phyloP scores from a whole-genome alignment of 495 filamentous ascomycete species.

The Sporormia fimetaria region DNA sequence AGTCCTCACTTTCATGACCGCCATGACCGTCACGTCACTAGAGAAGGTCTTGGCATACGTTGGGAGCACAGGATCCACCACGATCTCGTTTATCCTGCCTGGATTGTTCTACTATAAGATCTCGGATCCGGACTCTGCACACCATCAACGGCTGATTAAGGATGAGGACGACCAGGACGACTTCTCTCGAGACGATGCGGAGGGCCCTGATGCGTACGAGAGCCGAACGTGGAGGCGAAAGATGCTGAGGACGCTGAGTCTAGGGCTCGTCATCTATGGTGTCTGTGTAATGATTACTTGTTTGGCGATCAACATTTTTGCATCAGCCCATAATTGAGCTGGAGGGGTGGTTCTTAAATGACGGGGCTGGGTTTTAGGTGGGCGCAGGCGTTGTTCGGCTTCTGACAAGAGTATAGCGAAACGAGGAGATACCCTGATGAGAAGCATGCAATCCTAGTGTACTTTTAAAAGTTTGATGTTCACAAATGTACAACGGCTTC shows the following conservation, averaged over 20 bases:
- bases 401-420: conserved; percentile 1
- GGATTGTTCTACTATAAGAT: conserved; percentile 99
- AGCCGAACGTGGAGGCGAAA: conserved; percentile 42
- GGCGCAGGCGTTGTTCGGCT: background rate
- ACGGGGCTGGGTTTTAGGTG: background rate
- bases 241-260: conserved; percentile 57
- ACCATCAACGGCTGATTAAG: conserved; percentile 75
- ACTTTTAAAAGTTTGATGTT: too few relatives aligned
- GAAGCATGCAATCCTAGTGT: too few relatives aligned
- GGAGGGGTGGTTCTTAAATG: too few relatives aligned
- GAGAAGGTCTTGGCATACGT: conserved; percentile 91
- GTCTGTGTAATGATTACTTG: conserved; percentile 81
- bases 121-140: conserved; percentile 66
- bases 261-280: conserved; percentile 74
- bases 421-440: too few relatives aligned
- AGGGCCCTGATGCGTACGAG: conserved; percentile 23
- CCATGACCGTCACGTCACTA: conserved; percentile 80
- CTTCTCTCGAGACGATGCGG: conserved; percentile 31
- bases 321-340: conserved; percentile 44
- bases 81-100: conserved; percentile 91
- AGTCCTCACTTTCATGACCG: conserved; percentile 69
- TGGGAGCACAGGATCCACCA: conserved; percentile 83
- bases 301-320: conserved; percentile 70
- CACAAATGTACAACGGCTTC: too few relatives aligned
- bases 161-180: conserved; percentile 64